Conservation (phyloP, 305 asterid genomes). For the Fraxinus platypoda region DNA sequence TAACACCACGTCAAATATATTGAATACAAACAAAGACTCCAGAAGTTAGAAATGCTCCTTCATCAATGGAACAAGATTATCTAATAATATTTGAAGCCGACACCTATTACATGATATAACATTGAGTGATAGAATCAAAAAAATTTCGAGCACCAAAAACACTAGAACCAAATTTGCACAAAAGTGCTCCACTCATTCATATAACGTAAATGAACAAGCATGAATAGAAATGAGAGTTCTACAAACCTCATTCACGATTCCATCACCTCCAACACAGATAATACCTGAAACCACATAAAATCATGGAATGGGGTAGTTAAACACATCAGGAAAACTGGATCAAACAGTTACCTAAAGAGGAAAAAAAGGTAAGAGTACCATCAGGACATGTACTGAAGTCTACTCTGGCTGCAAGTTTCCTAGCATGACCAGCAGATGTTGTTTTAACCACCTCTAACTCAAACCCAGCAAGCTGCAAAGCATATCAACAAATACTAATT, state of each 20-base stretch:
- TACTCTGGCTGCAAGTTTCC: slow-evolving; percentile 75
- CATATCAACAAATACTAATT: slow-evolving; percentile 19
- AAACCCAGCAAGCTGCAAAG: slow-evolving; percentile 84
- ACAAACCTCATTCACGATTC: slow-evolving; percentile 81
- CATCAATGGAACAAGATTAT: neutral
- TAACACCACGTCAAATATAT: slow-evolving; percentile 1
- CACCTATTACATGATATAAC: neutral
- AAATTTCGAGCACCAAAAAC: neutral
- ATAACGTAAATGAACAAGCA: slow-evolving; percentile 10
- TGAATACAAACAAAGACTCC: neutral
- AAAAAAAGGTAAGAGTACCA: slow-evolving; percentile 41
- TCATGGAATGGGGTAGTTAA: slow-evolving; percentile 15
- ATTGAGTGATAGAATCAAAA: slow-evolving; percentile 6
- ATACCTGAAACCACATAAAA: slow-evolving; percentile 48
- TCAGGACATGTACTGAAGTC: slow-evolving; percentile 87
- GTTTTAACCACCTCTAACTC: slow-evolving; percentile 82
- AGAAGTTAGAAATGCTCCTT: slow-evolving; percentile 1
- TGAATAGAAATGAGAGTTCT: slow-evolving; percentile 18
- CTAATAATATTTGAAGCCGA: neutral
- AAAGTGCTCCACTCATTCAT: slow-evolving; percentile 19
- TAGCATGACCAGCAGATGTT: slow-evolving; percentile 93
- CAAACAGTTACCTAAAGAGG: neutral
- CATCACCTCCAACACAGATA: slow-evolving; percentile 88
- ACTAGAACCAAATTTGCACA: slow-evolving; percentile 5
- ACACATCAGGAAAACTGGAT: slow-evolving; percentile 10